These are phyloP conservation scores for Aureobasidium namibiae DNA, from an alignment of 2,329 filamentous ascomycete species.

Conservation along the genomic window DNA sequence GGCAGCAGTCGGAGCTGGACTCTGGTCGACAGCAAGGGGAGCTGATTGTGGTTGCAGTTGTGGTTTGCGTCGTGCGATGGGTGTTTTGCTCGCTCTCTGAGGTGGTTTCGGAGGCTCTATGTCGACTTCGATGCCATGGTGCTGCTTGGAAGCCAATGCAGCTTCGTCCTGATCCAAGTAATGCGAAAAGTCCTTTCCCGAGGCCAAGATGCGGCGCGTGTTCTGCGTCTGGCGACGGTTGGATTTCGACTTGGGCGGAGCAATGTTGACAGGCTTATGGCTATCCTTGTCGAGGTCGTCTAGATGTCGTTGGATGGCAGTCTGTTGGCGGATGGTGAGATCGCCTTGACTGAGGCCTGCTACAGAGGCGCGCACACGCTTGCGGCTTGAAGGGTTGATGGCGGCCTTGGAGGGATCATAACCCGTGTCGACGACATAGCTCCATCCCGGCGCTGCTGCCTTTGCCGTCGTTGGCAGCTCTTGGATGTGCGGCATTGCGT, in stretches of 20 bases:
- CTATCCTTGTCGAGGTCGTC: slow-evolving; percentile 74
- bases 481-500: slow-evolving; percentile 58
- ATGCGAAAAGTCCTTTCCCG: slow-evolving; percentile 76
- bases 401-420: slow-evolving; percentile 48
- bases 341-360: slow-evolving; percentile 27
- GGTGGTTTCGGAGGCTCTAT: not conserved
- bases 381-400: slow-evolving; percentile 49
- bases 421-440: slow-evolving; percentile 73
- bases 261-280: slow-evolving; percentile 48
- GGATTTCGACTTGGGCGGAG: slow-evolving; percentile 55
- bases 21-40: slow-evolving; percentile 41
- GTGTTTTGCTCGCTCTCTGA: slow-evolving; percentile 28
- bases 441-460: slow-evolving; percentile 77
- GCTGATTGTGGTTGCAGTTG: too few species aligned
- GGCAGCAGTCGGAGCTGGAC: slow-evolving; percentile 14
- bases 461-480: slow-evolving; percentile 60
- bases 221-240: slow-evolving; percentile 52
- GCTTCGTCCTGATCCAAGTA: slow-evolving; percentile 74
- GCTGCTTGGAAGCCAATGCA: slow-evolving; percentile 31
- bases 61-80: slow-evolving; percentile 24
- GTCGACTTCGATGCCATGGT: slow-evolving; percentile 20
- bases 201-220: slow-evolving; percentile 68
- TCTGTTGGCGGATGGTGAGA: slow-evolving; percentile 71
- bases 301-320: slow-evolving; percentile 72
- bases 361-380: slow-evolving; percentile 57